Conservation (phyloP, 805 yeast genomes). For the Ogataea allantospora region DNA sequence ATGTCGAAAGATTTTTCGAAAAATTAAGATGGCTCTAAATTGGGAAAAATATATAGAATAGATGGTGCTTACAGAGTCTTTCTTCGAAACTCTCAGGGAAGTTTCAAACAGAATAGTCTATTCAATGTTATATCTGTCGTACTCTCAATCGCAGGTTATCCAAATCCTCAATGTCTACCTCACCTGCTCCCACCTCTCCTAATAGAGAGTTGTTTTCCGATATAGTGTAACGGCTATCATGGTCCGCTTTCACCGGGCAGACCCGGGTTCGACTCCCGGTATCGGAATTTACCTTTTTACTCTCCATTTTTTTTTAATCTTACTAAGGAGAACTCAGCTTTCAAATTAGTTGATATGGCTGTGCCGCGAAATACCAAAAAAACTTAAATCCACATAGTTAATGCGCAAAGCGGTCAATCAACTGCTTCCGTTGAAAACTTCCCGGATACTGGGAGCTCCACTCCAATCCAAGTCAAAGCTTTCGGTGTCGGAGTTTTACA, state of each 20-base stretch:
- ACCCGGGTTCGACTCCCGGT: conserved; percentile 86
- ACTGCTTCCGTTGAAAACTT: conserved; percentile 35
- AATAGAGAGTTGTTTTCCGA: conserved; percentile 41
- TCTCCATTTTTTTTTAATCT: background rate
- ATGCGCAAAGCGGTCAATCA: conserved; percentile 55
- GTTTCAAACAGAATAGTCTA: background rate
- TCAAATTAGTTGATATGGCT: conserved; percentile 4
- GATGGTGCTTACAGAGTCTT: too few relatives aligned
- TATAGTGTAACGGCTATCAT: conserved; percentile 82
- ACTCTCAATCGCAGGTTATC: background rate
- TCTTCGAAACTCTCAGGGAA: too few relatives aligned
- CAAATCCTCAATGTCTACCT: background rate
- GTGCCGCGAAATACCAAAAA: conserved; percentile 6
- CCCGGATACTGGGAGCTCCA: conserved; percentile 22
- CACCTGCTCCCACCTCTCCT: background rate
- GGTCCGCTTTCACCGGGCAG: conserved; percentile 84
- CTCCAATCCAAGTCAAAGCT: conserved; percentile 22
- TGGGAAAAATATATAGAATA: background rate
- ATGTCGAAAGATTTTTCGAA: background rate
- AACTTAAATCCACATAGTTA: background rate
- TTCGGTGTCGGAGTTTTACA: conserved; percentile 60
- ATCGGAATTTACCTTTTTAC: conserved; percentile 49
- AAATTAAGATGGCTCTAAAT: background rate
- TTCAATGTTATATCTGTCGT: background rate
- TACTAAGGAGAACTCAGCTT: too few relatives aligned